A percentile compares a stretch with the other conserved stretches of the same genome.
These are phyloP conservation scores for Keithomyces neogunnii DNA, from an alignment of 2,329 filamentous ascomycete species.

Conservation along the genomic window DNA sequence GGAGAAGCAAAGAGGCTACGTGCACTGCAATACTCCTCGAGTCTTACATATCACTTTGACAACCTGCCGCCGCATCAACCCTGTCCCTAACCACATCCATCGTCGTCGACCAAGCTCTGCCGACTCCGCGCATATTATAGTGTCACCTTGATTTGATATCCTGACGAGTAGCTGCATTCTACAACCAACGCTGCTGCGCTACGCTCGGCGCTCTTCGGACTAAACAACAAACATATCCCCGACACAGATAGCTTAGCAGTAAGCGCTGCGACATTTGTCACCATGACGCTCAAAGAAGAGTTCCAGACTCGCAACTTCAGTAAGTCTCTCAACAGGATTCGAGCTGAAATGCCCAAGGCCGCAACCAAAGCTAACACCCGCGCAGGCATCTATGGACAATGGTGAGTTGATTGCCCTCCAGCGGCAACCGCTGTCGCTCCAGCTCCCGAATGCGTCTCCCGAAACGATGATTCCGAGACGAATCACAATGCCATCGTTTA, in stretches of 20 bases:
- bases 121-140: background rate
- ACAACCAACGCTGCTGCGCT: background rate
- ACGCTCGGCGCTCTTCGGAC: conserved; percentile 2
- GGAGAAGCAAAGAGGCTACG: conserved; percentile 21
- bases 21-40: conserved; percentile 9
- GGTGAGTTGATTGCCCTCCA: conserved; percentile 40
- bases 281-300: conserved; percentile 64
- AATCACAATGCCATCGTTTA: background rate
- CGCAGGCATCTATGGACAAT: conserved; percentile 67
- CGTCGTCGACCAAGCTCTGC: conserved; percentile 10
- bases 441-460: background rate
- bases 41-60: conserved; percentile 16
- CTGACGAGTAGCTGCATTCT: background rate
- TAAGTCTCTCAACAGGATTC: conserved; percentile 31
- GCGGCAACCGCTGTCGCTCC: background rate
- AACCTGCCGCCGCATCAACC: conserved; percentile 10
- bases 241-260: background rate
- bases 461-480: background rate
- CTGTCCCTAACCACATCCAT: conserved; percentile 12
- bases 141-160: background rate
- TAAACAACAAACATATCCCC: background rate
- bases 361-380: conserved; percentile 2
- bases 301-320: conserved; percentile 68
- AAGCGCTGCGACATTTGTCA: conserved; percentile 23
- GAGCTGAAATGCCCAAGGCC: conserved; percentile 1